Conservation (phyloP, 169 alveolate genomes). For the Plasmodium falciparum region DNA sequence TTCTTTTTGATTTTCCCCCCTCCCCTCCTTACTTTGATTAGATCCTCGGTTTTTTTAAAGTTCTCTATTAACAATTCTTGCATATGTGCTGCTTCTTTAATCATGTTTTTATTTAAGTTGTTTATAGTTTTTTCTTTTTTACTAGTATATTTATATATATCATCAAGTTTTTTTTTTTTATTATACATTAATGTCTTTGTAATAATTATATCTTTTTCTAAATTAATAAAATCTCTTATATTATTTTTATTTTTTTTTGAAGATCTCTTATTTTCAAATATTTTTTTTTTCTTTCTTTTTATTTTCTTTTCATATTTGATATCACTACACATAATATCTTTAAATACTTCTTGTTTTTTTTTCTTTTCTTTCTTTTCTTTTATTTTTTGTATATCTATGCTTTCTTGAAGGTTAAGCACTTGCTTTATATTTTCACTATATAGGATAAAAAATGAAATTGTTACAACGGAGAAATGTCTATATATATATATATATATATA, state of each 20-base stretch:
- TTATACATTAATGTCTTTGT: conserved; percentile 54
- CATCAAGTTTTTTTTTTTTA: conserved; percentile 34
- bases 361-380: conserved; percentile 21
- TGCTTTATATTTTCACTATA: conserved; percentile 16
- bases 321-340: not conserved
- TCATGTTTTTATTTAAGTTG: conserved; percentile 29
- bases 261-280: not conserved
- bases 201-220: conserved; percentile 63
- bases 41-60: conserved; percentile 59
- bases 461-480: not conserved
- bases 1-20: no score
- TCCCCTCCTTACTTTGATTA: conserved; percentile 19
- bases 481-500: not conserved
- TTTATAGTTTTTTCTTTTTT: conserved; percentile 42
- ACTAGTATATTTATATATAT: conserved; percentile 47
- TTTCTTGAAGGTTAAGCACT: conserved; percentile 26
- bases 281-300: not conserved
- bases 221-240: conserved; percentile 44
- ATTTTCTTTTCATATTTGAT: conserved; percentile 3
- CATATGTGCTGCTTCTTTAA: conserved; percentile 17
- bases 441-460: not conserved
- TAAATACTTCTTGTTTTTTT: conserved; percentile 2
- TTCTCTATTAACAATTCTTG: conserved; percentile 42
- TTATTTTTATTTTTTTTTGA: conserved; percentile 30
- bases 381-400: conserved; percentile 30